phyloP scores from a whole-genome alignment of 2,329 filamentous ascomycete species.

The Ceratocystis diversiconidia region DNA sequence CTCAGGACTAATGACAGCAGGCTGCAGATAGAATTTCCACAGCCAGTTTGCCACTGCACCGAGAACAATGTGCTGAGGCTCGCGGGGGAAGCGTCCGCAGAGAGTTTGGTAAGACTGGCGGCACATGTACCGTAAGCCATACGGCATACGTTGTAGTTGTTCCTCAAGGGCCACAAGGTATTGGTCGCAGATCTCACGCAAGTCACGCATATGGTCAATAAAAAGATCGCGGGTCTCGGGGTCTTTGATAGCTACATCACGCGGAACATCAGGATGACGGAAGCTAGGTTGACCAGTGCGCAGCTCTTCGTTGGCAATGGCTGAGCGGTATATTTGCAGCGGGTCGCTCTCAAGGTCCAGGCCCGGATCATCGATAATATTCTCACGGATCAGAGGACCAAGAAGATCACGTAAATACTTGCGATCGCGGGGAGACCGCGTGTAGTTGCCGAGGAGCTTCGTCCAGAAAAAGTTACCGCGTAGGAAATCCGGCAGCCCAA shows the following conservation, averaged over 20 bases:
- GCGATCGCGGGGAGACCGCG: conserved; percentile 77
- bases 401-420: conserved; percentile 83
- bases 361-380: conserved; percentile 81
- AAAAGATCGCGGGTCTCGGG: conserved; percentile 84
- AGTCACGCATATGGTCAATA: conserved; percentile 84
- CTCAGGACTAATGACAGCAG: conserved; percentile 77
- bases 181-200: conserved; percentile 87
- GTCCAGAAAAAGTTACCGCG: conserved; percentile 89
- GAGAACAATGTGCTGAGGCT: conserved; percentile 61
- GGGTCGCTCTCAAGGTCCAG: conserved; percentile 93
- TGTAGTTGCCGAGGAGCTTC: conserved; percentile 74
- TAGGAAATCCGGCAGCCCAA: conserved; percentile 66
- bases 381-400: conserved; percentile 72
- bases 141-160: conserved; percentile 74
- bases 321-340: conserved; percentile 88
- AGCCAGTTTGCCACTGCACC: conserved; percentile 82
- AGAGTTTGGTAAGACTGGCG: conserved; percentile 74
- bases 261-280: conserved; percentile 68
- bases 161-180: conserved; percentile 75
- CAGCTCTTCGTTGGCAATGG: conserved; percentile 94
- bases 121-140: conserved; percentile 76
- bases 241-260: conserved; percentile 91
- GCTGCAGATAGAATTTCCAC: conserved; percentile 87
- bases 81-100: conserved; percentile 61
- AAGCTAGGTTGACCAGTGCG: conserved; percentile 74